These are phyloP conservation scores for Nigrograna mackinnonii DNA, from an alignment of 2,329 filamentous ascomycete genomes.

Conservation along the genomic window DNA sequence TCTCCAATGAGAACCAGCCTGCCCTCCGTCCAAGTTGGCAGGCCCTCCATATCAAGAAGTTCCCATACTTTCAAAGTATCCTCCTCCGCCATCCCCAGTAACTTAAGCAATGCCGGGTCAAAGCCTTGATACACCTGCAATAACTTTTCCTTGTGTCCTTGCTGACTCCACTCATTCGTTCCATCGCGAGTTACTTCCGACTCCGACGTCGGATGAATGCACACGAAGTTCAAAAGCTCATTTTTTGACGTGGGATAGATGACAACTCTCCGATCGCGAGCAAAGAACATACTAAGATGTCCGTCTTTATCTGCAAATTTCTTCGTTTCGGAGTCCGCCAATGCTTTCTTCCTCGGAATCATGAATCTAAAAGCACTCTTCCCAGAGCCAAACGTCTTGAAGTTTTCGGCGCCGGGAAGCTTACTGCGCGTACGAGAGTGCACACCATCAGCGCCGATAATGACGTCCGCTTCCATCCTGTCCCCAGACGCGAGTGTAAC, in stretches of 20 bases:
- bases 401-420: constrained; percentile 28
- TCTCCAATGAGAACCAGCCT: constrained; percentile 65
- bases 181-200: constrained; percentile 19
- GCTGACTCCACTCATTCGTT: constrained; percentile 39
- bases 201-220: constrained; percentile 44
- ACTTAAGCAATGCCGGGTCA: constrained; percentile 35
- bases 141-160: constrained; percentile 41
- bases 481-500: constrained; percentile 51
- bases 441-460: constrained; percentile 61
- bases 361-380: constrained; percentile 64
- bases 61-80: constrained; percentile 42
- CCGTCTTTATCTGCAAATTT: constrained; percentile 43
- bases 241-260: constrained; percentile 54
- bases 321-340: constrained; percentile 44
- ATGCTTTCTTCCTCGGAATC: constrained; percentile 49
- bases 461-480: constrained; percentile 50
- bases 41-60: constrained; percentile 59
- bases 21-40: constrained; percentile 59
- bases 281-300: constrained; percentile 50
- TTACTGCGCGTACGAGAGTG: constrained; percentile 39
- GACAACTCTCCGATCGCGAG: constrained; percentile 48
- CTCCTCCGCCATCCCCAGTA: constrained; percentile 44
- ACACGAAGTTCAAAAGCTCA: constrained; percentile 50
- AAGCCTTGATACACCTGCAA: constrained; percentile 45
- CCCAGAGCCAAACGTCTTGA: constrained; percentile 51